These are phyloP conservation scores for Phytomonas sp. DNA, from an alignment of 208 protist genomes.

Conservation along the genomic window DNA sequence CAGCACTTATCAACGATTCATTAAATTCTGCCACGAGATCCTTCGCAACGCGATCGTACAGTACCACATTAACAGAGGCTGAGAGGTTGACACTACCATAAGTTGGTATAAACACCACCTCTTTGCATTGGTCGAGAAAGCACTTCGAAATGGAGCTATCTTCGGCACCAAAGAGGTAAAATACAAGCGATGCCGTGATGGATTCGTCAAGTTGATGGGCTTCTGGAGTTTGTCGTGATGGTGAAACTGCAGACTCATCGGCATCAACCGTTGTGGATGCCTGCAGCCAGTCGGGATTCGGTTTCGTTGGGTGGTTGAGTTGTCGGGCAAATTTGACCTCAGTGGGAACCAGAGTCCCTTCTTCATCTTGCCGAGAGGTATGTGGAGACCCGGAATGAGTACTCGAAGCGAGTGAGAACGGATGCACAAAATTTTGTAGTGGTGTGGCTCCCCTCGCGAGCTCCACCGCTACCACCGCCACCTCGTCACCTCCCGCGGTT, in stretches of 20 bases:
- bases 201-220: neutral
- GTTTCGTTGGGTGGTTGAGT: too few species aligned
- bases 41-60: conserved; percentile 66
- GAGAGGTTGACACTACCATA: conserved; percentile 69
- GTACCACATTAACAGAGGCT: conserved; percentile 51
- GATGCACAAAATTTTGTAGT: conserved; percentile 10
- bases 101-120: conserved; percentile 64
- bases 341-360: neutral
- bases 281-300: neutral
- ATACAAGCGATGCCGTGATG: conserved; percentile 19
- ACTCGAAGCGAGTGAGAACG: conserved; percentile 18
- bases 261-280: neutral
- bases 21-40: neutral
- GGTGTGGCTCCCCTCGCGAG: conserved; percentile 38
- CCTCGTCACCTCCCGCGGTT: neutral
- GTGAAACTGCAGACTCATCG: neutral
- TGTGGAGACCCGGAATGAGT: conserved; percentile 16
- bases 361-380: neutral
- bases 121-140: conserved; percentile 33
- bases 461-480: conserved; percentile 50
- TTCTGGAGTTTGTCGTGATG: conserved; percentile 1
- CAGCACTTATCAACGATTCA: neutral
- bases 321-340: too few species aligned
- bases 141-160: conserved; percentile 39
- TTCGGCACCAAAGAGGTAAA: conserved; percentile 67